These are phyloP conservation scores for Diaporthe sp. DNA, from an alignment of 2,329 filamentous ascomycete species.

Conservation along the genomic window DNA sequence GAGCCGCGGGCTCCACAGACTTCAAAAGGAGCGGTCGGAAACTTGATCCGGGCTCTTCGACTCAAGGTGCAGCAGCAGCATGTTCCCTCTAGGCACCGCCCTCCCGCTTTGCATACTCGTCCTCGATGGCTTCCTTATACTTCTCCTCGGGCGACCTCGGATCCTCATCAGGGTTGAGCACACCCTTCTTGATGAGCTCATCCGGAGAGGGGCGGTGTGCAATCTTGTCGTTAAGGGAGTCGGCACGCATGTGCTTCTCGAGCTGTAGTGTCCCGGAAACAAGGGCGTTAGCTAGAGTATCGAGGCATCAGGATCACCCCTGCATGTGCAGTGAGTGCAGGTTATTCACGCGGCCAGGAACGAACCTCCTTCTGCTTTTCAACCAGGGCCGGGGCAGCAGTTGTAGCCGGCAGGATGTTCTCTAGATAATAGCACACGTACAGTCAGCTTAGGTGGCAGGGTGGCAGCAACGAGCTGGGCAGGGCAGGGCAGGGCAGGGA, in stretches of 20 bases:
- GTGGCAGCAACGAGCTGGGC: conserved; percentile 5
- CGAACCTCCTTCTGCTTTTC: conserved; percentile 82
- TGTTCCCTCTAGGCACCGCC: conserved; percentile 66
- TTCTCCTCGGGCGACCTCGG: conserved; percentile 70
- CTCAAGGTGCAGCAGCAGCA: not conserved
- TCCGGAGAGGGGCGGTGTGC: conserved; percentile 82
- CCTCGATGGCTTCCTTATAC: conserved; percentile 73
- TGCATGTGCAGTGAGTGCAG: not conserved
- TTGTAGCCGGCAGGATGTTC: conserved; percentile 88
- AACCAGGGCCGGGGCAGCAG: conserved; percentile 82
- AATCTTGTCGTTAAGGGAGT: conserved; percentile 90
- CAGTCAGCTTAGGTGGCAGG: conserved; percentile 26
- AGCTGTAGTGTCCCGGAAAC: conserved; percentile 61
- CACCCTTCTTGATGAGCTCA: conserved; percentile 82
- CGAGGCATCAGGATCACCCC: not conserved
- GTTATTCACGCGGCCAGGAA: conserved; percentile 22
- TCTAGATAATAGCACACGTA: conserved; percentile 59
- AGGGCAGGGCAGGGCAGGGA: not conserved
- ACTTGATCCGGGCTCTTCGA: not conserved
- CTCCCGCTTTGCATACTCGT: conserved; percentile 75
- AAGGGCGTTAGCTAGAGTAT: not conserved
- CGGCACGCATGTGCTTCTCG: conserved; percentile 88
- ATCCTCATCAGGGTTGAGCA: conserved; percentile 74
- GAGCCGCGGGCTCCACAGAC: not conserved
- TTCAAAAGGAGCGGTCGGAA: not conserved